A percentile compares a stretch with the other conserved stretches of the same genome.
These are phyloP conservation scores for Alternaria sp. DNA, from an alignment of 2,329 filamentous ascomycete genomes.

Conservation along the genomic window DNA sequence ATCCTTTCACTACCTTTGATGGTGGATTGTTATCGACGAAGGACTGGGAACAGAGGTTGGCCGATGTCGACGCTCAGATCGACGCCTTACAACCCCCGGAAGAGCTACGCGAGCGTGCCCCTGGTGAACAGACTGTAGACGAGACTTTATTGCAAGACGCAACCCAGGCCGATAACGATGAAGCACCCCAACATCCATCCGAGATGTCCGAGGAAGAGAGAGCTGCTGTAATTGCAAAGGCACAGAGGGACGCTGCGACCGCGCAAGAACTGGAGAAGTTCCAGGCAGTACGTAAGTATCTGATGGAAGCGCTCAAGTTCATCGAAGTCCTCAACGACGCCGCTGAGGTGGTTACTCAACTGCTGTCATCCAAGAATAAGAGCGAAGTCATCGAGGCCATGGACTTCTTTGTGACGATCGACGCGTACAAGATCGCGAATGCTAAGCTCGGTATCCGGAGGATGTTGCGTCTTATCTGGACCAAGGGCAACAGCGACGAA, in stretches of 20 bases:
- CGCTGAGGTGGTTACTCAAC: constrained; percentile 80
- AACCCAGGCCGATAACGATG: constrained; percentile 70
- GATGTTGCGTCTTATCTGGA: constrained; percentile 98
- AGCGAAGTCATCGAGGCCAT: constrained; percentile 98
- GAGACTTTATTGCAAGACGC: constrained; percentile 84
- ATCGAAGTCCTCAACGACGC: constrained; percentile 89
- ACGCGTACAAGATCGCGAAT: constrained; percentile 95
- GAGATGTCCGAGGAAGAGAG: constrained; percentile 85
- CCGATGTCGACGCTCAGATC: constrained; percentile 83
- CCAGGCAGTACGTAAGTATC: constrained; percentile 87
- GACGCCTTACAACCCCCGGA: constrained; percentile 80
- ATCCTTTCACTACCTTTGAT: constrained; percentile 75
- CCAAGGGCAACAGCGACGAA: constrained; percentile 98
- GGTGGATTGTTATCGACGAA: constrained; percentile 78
- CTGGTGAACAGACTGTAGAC: constrained; percentile 74
- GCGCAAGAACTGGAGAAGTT: constrained; percentile 87
- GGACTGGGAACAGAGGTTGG: constrained; percentile 83
- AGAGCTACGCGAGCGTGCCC: constrained; percentile 71
- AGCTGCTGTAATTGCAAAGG: constrained; percentile 74
- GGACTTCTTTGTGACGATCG: constrained; percentile 95
- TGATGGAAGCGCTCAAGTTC: constrained; percentile 90
- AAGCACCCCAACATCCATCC: constrained; percentile 56
- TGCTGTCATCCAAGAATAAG: constrained; percentile 94
- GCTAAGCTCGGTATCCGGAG: constrained; percentile 90
- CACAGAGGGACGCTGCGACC: constrained; percentile 84